These are phyloP conservation scores for Auricularia sp. DNA, from an alignment of 768 basidiomycete species.

Conservation along the genomic window DNA sequence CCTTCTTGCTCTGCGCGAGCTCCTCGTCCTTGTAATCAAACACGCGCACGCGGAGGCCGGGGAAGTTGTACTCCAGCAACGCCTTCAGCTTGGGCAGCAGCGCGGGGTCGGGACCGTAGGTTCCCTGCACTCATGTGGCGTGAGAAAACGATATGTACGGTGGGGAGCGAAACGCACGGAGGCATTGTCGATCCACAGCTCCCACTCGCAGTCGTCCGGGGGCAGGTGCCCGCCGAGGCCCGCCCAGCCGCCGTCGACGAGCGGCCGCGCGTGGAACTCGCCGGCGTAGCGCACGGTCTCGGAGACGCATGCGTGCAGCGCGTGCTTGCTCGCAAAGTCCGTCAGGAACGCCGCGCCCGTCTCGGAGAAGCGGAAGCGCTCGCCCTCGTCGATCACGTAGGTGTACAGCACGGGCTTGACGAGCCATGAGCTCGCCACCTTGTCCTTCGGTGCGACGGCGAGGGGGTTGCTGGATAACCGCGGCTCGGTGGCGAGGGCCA, in stretches of 20 bases:
- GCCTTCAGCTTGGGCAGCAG: constrained; percentile 51
- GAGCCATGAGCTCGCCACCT: not conserved
- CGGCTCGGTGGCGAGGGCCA: not conserved
- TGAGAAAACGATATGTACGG: too few species aligned
- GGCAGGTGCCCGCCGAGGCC: constrained; percentile 43
- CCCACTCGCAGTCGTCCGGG: constrained; percentile 58
- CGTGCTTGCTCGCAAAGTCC: constrained; percentile 80
- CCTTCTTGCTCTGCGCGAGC: not conserved
- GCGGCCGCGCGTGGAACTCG: constrained; percentile 67
- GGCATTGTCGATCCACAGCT: constrained; percentile 78
- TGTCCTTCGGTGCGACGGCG: not conserved
- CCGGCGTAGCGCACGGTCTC: constrained; percentile 60
- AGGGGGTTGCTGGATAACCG: not conserved
- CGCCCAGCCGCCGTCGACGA: constrained; percentile 47
- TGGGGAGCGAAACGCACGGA: too few species aligned
- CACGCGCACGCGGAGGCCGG: constrained; percentile 10
- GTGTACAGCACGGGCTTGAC: constrained; percentile 80
- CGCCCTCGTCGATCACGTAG: constrained; percentile 70
- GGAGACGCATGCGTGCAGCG: constrained; percentile 69
- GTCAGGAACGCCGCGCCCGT: constrained; percentile 83
- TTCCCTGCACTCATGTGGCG: constrained; percentile 38
- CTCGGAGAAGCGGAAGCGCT: constrained; percentile 73
- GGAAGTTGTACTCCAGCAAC: constrained; percentile 65
- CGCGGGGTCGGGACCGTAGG: constrained; percentile 62
- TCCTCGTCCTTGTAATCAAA: constrained; percentile 2